Evolutionary conservation across 768 basidiomycete species (phyloP).

Genomic region (Auricularia sp.): DNA sequence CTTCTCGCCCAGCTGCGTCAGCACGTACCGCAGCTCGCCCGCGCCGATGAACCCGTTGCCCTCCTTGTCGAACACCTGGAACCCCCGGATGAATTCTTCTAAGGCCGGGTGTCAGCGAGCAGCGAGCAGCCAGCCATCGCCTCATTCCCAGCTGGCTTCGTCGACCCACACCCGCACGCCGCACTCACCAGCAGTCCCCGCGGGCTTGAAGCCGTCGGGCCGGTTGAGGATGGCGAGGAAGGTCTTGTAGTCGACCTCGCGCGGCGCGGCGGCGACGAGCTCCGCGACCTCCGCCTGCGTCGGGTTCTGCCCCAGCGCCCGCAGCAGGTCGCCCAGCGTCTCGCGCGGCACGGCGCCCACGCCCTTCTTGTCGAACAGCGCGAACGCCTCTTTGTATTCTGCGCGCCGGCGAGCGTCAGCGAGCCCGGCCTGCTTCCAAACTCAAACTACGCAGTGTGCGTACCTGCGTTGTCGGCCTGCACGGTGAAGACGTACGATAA

Average conservation of each 20-base stretch:
- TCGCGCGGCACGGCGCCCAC: constrained; percentile 83
- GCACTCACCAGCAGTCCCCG: constrained; percentile 78
- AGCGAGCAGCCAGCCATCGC: too few relatives aligned
- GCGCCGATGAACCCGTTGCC: constrained; percentile 88
- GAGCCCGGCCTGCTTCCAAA: too few relatives aligned
- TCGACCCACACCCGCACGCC: too few relatives aligned
- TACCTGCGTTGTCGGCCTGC: constrained; percentile 48
- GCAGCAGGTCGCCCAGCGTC: constrained; percentile 82
- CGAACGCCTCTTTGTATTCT: constrained; percentile 97
- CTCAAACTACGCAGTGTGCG: too few relatives aligned
- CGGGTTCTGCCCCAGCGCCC: constrained; percentile 97
- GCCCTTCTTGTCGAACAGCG: constrained; percentile 95
- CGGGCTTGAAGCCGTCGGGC: constrained; percentile 94
- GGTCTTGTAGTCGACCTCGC: constrained; percentile 86
- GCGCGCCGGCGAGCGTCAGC: constrained; percentile 9
- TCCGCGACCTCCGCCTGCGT: constrained; percentile 94
- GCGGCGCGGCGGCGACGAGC: constrained; percentile 59
- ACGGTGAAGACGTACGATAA: not conserved
- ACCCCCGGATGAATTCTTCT: constrained; percentile 99
- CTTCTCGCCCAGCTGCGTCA: constrained; percentile 97
- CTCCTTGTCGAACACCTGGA: constrained; percentile 98
- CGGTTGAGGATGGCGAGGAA: constrained; percentile 89
- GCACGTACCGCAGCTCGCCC: constrained; percentile 84
- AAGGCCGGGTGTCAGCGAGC: too few relatives aligned
- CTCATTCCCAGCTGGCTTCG: too few relatives aligned